These are phyloP conservation scores for Gloeopeniophorella convolvens DNA, from an alignment of 768 basidiomycete species.

Conservation along the genomic window DNA sequence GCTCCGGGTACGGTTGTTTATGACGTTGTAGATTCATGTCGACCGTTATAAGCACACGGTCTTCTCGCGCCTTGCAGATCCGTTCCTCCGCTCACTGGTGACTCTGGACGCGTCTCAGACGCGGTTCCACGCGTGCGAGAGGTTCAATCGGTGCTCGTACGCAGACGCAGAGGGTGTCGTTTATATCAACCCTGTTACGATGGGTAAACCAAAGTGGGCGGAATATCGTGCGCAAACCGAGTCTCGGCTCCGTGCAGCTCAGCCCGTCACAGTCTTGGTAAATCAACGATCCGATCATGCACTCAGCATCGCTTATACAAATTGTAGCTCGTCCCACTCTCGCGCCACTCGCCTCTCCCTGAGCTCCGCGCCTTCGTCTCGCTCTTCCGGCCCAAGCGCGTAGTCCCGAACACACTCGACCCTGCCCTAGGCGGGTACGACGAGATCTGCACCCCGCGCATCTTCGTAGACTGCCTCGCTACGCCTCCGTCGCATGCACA, in stretches of 20 bases:
- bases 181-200: constrained; percentile 77
- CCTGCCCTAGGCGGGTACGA: constrained; percentile 51
- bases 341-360: constrained; percentile 81
- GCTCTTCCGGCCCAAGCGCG: constrained; percentile 68
- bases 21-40: constrained; percentile 62
- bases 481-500: constrained; percentile 19
- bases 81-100: constrained; percentile 51
- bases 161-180: constrained; percentile 51
- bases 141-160: constrained; percentile 63
- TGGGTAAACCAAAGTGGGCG: constrained; percentile 55
- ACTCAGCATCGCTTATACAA: background rate
- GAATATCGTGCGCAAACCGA: constrained; percentile 39
- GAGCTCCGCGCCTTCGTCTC: constrained; percentile 78
- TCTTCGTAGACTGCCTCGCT: constrained; percentile 58
- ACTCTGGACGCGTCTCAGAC: constrained; percentile 56
- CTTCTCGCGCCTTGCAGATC: constrained; percentile 51
- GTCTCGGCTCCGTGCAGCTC: constrained; percentile 36
- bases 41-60: constrained; percentile 82
- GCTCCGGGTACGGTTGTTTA: background rate
- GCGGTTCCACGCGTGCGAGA: constrained; percentile 92
- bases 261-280: constrained; percentile 60
- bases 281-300: constrained; percentile 18
- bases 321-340: constrained; percentile 69
- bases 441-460: constrained; percentile 61
- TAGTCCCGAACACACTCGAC: constrained; percentile 77